These are phyloP conservation scores for Acanthamoeba lenticulata DNA, from an alignment of 208 protist genomes.

Conservation along the genomic window DNA sequence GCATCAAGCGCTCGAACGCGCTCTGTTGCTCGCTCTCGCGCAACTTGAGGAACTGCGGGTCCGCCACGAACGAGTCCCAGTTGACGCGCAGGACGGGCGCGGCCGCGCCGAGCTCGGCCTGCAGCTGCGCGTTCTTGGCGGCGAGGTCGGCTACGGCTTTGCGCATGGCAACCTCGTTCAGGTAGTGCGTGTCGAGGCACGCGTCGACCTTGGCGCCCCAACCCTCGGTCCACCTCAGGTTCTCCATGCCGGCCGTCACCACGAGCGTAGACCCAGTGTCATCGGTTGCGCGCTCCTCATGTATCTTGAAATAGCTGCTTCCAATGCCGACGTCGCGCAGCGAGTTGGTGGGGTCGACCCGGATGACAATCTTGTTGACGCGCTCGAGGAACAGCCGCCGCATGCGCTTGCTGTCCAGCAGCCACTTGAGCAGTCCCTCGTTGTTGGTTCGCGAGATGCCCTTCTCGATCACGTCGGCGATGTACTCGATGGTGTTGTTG, in stretches of 20 bases:
- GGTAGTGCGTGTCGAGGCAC: neutral
- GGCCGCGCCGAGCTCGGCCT: neutral
- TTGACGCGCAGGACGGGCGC: neutral
- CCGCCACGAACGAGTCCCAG: neutral
- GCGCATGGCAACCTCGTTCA: neutral
- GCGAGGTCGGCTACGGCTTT: neutral
- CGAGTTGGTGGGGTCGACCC: neutral
- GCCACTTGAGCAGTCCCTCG: neutral
- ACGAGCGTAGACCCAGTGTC: neutral
- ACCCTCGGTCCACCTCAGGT: neutral
- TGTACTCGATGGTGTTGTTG: neutral
- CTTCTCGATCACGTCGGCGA: neutral
- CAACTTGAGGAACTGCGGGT: neutral
- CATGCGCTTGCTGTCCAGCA: neutral
- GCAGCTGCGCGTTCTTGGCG: neutral
- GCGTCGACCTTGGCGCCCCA: slow-evolving; percentile 11
- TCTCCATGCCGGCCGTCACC: neutral
- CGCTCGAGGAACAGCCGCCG: neutral
- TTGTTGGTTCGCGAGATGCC: neutral
- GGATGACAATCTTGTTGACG: neutral
- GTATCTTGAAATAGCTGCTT: neutral
- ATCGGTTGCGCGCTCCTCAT: neutral
- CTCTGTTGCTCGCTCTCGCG: neutral
- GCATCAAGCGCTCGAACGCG: neutral
- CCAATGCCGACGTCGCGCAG: neutral